These are phyloP conservation scores for Fusarium temperatum DNA, from an alignment of 2,329 filamentous ascomycete genomes.

Conservation along the genomic window DNA sequence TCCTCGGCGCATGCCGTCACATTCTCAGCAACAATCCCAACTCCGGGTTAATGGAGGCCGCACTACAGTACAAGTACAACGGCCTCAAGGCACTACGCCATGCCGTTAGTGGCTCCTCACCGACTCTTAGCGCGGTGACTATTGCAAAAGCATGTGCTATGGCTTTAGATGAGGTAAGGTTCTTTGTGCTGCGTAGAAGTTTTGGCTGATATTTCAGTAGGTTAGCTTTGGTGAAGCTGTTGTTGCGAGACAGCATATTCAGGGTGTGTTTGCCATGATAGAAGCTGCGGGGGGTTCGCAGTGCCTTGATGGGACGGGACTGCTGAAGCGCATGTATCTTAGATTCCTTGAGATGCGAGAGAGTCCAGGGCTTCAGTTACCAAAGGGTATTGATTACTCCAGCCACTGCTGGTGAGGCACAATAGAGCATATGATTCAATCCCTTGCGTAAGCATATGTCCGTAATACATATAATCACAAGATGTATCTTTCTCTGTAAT, in stretches of 20 bases:
- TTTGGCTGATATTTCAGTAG: neutral
- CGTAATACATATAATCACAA: neutral
- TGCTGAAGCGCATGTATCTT: neutral
- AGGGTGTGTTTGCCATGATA: neutral
- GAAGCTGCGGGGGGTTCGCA: neutral
- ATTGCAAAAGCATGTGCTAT: neutral
- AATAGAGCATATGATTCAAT: fast-evolving
- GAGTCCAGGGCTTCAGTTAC: neutral
- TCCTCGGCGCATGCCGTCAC: neutral
- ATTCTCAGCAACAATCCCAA: neutral
- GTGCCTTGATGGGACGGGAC: neutral
- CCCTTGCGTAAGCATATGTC: too few species aligned
- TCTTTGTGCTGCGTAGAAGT: neutral
- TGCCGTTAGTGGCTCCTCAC: neutral
- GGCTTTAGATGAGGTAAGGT: slow-evolving; percentile 4
- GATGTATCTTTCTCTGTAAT: fast-evolving
- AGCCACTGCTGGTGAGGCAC: neutral
- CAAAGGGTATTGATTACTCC: neutral
- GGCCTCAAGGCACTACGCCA: neutral
- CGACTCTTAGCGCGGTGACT: fast-evolving
- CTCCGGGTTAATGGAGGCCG: neutral
- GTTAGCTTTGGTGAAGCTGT: neutral
- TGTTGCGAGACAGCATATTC: neutral
- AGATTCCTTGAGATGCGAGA: neutral
- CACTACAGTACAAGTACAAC: slow-evolving; percentile 12